Percentiles rank a stretch among this genome's conserved stretches.
Evolutionary conservation across 2,329 filamentous ascomycete species (phyloP).

Genomic region (Pseudogymnoascus sp.): DNA sequence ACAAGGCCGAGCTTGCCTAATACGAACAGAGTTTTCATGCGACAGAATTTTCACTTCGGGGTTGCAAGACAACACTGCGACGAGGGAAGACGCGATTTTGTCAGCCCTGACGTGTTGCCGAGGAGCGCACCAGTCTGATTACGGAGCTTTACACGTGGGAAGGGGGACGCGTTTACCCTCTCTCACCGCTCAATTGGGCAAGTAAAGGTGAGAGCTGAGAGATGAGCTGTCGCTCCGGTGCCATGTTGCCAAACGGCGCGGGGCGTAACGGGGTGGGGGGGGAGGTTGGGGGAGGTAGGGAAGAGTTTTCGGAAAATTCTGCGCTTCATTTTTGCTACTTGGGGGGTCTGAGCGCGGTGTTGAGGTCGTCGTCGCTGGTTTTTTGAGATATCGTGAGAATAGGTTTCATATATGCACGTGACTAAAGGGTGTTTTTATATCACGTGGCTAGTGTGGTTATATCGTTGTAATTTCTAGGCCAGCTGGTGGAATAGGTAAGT

Average conservation of each 20-base stretch:
- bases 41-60: not conserved
- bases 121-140: not conserved
- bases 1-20: not conserved
- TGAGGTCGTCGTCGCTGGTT: not conserved
- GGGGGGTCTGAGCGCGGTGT: not conserved
- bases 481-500: not conserved
- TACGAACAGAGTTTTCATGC: not conserved
- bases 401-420: not conserved
- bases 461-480: not conserved
- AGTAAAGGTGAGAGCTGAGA: not conserved
- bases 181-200: conserved; percentile 1
- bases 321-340: not conserved
- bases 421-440: not conserved
- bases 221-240: not conserved
- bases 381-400: not conserved
- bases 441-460: too few species aligned
- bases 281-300: not conserved
- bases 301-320: not conserved
- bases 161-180: not conserved
- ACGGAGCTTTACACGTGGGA: not conserved
- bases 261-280: not conserved
- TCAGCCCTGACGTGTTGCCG: not conserved
- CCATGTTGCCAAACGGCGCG: not conserved
- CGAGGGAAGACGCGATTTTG: conserved; percentile 8
- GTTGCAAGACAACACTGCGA: not conserved